phyloP scores from a whole-genome alignment of 352 stramenopile genomes.

The Globisporangium solare region DNA sequence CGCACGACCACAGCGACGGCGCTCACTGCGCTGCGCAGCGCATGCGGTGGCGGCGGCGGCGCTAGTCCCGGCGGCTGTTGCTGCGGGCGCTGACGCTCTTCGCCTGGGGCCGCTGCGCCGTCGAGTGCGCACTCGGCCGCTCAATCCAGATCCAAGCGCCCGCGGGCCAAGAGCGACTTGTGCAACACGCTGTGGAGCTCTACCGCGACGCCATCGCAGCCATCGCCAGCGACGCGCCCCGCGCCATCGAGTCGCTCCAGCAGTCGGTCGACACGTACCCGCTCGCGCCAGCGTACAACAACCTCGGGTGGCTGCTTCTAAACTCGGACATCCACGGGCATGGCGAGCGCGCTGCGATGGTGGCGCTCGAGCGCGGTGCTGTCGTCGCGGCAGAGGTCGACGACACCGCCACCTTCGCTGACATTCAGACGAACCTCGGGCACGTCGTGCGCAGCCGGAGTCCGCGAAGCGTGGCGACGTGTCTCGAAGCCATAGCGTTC shows the following conservation, averaged over 20 bases:
- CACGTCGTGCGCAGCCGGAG: constrained; percentile 32
- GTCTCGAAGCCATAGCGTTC: constrained; percentile 44
- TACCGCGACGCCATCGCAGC: constrained; percentile 21
- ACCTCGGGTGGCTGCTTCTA: constrained; percentile 62
- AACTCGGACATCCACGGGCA: constrained; percentile 1
- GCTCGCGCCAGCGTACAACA: constrained; percentile 68
- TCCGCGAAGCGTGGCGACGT: constrained; percentile 29
- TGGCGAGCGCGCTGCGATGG: constrained; percentile 26
- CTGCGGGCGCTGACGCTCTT: no score
- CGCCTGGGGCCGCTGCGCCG: no score
- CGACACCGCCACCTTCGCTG: constrained; percentile 33
- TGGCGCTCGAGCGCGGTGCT: constrained; percentile 36
- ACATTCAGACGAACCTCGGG: constrained; percentile 77
- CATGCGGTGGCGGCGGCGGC: no score
- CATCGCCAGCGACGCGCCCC: constrained; percentile 3
- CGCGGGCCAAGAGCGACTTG: no score
- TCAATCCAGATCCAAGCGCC: no score
- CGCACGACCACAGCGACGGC: no score
- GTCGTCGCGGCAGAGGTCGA: constrained; percentile 22
- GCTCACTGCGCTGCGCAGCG: no score
- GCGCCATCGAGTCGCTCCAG: constrained; percentile 33
- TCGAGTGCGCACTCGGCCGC: no score
- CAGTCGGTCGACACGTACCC: constrained; percentile 45
- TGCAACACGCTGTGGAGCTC: constrained; percentile 17
- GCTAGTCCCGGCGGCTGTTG: no score